Base-by-base conservation (phyloP, 768 basidiomycete genomes). In the Suillus variegatus region DNA sequence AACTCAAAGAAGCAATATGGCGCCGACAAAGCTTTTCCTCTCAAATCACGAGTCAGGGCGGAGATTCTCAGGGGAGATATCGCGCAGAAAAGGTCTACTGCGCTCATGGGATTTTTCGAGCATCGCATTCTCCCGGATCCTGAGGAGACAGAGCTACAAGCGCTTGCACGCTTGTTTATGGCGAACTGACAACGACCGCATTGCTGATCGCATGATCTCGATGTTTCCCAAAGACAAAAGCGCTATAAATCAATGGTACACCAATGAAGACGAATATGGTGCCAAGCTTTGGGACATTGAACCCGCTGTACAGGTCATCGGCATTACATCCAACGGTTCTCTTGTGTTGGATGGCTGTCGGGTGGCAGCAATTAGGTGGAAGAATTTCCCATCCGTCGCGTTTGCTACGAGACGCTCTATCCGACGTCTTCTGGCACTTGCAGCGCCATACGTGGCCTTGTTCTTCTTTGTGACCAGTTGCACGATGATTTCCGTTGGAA, bases 81-180 rank as follows among this genome's bases (percentile, higher is more conserved):
- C 20, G 6, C 6, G 67, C 69, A 47, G 73, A 73, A 32, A 74
- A 64, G 32, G 72, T 75, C 40, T 74, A 72, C n/a, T 10, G 66
- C 72, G 12, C 66, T 76, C 1, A 72, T 72, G 74, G 68, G 68
- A 4, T 73, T 76, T 52, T 73, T 76, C 25, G 65, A 68, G 40
- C 72, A 73, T 58, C 74, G 67, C 1, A 73, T 75, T 38, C 35
- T 54, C 13, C 73, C 69, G 13, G 47, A 71, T 22, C 18, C 38
- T 18, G 22, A 54, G 43, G 72, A 72, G 38, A 73, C 65, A 18
- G 64, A 68, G 40, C 1, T 71, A 41, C 71, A 75, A 60, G 71
- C 73, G 7, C 63, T 71, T n/a, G 69, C 63, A 3, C 61, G 70
- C 40, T 58, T 73, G 5, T 73, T 73, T 10, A 69, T 75, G 67